Conservation (phyloP, 805 yeast genomes). For the Lipomyces sp. region DNA sequence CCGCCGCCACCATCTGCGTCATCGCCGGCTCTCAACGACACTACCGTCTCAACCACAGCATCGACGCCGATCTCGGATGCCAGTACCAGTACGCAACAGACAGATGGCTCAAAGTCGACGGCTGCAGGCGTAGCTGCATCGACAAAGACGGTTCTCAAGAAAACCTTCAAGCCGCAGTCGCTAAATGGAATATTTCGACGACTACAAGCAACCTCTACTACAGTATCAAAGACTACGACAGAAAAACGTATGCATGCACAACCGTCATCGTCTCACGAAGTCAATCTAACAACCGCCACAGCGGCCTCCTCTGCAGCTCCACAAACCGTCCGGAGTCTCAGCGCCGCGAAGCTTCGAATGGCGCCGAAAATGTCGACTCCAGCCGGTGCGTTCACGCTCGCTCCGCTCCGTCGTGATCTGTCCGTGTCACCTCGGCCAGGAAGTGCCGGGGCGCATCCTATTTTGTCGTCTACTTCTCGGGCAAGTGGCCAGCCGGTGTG, state of each 20-base stretch:
- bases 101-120: conserved; percentile 1
- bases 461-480: conserved; percentile 6
- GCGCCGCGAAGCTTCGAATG: conserved; percentile 20
- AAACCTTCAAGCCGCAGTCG: conserved; percentile 40
- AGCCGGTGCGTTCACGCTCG: conserved; percentile 21
- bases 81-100: too few species aligned
- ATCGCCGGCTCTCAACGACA: too few species aligned
- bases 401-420: conserved; percentile 25
- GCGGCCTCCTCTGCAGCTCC: conserved; percentile 12
- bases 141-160: conserved; percentile 22
- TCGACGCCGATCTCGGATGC: too few species aligned
- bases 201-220: conserved; percentile 16
- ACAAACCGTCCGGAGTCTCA: not conserved
- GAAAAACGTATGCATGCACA: conserved; percentile 17
- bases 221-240: conserved; percentile 6
- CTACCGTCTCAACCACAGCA: too few species aligned
- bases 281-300: not conserved
- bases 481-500: conserved; percentile 17
- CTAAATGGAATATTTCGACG: conserved; percentile 37
- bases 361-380: conserved; percentile 17
- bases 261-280: not conserved
- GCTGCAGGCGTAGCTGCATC: not conserved
- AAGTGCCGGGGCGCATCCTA: conserved; percentile 10
- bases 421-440: conserved; percentile 28
- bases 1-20: too few species aligned